Evolutionary conservation across 2,329 filamentous ascomycete species (phyloP).

Genomic region (Talaromyces funiculosus): DNA sequence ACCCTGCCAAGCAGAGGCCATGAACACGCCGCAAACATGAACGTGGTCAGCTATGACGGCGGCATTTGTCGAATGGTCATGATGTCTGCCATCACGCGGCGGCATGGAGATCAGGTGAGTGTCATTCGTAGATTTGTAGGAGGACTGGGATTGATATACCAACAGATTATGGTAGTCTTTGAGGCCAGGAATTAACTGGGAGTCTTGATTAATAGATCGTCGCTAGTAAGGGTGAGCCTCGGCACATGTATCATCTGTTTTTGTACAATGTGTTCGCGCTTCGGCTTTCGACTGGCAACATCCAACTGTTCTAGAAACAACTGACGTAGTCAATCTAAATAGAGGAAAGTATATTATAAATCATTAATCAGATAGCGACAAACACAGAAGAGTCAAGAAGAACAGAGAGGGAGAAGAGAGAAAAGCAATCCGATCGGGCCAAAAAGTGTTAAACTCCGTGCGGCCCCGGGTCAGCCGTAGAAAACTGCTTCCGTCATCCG

Average conservation of each 20-base stretch:
- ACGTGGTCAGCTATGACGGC: background rate
- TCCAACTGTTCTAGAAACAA: too few species aligned
- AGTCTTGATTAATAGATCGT: background rate
- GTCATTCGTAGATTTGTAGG: background rate
- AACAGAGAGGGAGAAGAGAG: background rate
- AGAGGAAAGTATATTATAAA: too few species aligned
- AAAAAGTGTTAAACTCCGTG: background rate
- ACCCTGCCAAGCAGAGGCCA: background rate
- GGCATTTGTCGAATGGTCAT: background rate
- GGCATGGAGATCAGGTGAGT: background rate
- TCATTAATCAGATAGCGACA: background rate
- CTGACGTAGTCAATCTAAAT: too few species aligned
- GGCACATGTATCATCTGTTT: background rate
- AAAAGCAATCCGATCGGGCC: background rate
- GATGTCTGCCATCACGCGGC: background rate
- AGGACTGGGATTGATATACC: background rate
- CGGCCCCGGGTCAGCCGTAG: conserved; percentile 2
- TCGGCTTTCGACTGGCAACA: background rate
- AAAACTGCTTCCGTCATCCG: background rate
- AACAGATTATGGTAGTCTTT: background rate
- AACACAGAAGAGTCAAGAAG: background rate
- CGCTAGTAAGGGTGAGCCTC: background rate
- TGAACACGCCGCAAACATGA: background rate
- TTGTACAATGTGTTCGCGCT: background rate
- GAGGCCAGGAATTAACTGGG: background rate